phyloP scores from a whole-genome alignment of 2,329 filamentous ascomycete species.

The Aulographum hederae region DNA sequence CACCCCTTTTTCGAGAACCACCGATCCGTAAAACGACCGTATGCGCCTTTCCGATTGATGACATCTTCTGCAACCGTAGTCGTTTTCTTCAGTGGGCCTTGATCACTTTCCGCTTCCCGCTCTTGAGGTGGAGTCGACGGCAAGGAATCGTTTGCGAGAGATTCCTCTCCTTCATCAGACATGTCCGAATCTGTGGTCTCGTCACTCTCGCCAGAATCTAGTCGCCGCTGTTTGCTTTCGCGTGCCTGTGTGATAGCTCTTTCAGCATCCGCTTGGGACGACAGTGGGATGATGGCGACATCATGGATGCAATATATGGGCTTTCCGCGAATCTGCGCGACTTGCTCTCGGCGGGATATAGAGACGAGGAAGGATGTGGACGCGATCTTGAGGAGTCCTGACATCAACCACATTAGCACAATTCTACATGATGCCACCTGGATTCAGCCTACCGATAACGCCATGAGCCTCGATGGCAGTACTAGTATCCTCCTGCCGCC shows the following conservation, averaged over 20 bases:
- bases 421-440: neutral
- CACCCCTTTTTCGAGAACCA: slow-evolving; percentile 85
- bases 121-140: slow-evolving; percentile 13
- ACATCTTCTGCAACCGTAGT: slow-evolving; percentile 76
- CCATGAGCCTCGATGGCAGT: slow-evolving; percentile 27
- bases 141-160: slow-evolving; percentile 14
- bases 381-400: slow-evolving; percentile 75
- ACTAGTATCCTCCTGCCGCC: slow-evolving; percentile 17
- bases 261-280: slow-evolving; percentile 55
- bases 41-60: slow-evolving; percentile 62
- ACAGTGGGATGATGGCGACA: slow-evolving; percentile 76
- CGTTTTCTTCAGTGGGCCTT: slow-evolving; percentile 11
- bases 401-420: neutral
- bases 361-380: slow-evolving; percentile 69
- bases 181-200: slow-evolving; percentile 12
- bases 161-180: slow-evolving; percentile 5
- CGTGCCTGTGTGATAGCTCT: slow-evolving; percentile 49
- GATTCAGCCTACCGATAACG: slow-evolving; percentile 33
- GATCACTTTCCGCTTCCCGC: slow-evolving; percentile 10
- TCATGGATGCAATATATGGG: slow-evolving; percentile 78
- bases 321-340: slow-evolving; percentile 67
- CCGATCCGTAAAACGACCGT: slow-evolving; percentile 72
- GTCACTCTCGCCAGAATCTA: slow-evolving; percentile 11
- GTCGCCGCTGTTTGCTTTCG: slow-evolving; percentile 23
- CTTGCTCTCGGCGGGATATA: slow-evolving; percentile 71